Evolutionary conservation across 108 stramenopile genomes (phyloP).

Genomic region (Skeletonema potamos): DNA sequence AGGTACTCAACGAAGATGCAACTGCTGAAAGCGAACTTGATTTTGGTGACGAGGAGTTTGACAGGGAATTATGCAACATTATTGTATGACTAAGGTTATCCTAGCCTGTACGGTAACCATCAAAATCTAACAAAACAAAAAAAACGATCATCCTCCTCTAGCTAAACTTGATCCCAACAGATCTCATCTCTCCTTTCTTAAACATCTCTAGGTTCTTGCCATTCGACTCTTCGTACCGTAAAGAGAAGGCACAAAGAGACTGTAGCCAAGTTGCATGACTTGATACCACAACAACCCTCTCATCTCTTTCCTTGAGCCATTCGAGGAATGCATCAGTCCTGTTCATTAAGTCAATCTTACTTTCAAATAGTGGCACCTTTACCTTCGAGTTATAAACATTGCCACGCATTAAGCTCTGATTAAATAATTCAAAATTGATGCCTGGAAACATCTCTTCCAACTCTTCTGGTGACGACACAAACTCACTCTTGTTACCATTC

Average conservation of each 20-base stretch:
- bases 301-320: conserved; percentile 45
- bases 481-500: conserved; percentile 47
- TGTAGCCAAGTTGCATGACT: conserved; percentile 52
- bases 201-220: conserved; percentile 73
- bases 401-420: conserved; percentile 6
- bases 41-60: conserved; percentile 14
- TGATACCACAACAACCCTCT: conserved; percentile 51
- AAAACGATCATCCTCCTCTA: conserved; percentile 2
- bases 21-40: neutral
- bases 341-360: conserved; percentile 40
- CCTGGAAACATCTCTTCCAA: conserved; percentile 37
- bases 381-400: conserved; percentile 22
- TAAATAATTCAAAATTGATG: conserved; percentile 29
- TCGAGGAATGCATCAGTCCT: conserved; percentile 40
- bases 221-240: conserved; percentile 50
- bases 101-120: neutral
- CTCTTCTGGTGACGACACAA: conserved; percentile 17
- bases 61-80: neutral
- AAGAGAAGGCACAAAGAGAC: conserved; percentile 44
- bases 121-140: neutral
- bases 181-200: conserved; percentile 79
- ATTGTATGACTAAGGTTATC: neutral
- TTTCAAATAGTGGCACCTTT: conserved; percentile 39
- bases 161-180: conserved; percentile 53
- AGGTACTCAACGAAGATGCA: conserved; percentile 7